Conservation (phyloP, 2,329 filamentous ascomycete genomes). For the Colletotrichum trifolii region DNA sequence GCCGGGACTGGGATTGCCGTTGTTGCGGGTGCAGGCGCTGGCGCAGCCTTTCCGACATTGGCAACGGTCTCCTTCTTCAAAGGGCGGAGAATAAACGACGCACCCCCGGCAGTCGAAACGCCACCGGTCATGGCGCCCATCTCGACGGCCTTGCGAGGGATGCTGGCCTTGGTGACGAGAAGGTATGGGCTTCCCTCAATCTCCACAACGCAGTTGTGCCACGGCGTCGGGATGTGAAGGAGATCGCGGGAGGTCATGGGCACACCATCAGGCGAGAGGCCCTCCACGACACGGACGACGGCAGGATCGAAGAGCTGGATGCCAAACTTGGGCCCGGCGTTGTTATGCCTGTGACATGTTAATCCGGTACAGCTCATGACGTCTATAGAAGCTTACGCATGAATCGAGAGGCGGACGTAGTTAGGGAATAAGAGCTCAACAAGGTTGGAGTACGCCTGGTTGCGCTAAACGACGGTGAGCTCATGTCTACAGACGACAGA, state of each 20-base stretch:
- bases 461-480: conserved; percentile 43
- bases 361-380: not conserved
- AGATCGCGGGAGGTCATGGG: conserved; percentile 39
- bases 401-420: conserved; percentile 59
- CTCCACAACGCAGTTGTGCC: conserved; percentile 54
- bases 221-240: conserved; percentile 53
- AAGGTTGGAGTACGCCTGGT: conserved; percentile 60
- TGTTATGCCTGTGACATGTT: conserved; percentile 44
- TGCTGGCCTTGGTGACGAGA: conserved; percentile 40
- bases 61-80: not conserved
- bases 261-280: conserved; percentile 42
- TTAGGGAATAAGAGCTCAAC: conserved; percentile 57
- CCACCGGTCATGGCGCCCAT: conserved; percentile 25
- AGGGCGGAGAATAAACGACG: conserved; percentile 20
- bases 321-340: conserved; percentile 55
- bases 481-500: not conserved
- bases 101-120: conserved; percentile 8
- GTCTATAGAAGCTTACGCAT: conserved; percentile 47
- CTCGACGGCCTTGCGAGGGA: conserved; percentile 31
- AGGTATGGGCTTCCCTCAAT: conserved; percentile 38
- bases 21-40: no score
- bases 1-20: not conserved
- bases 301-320: conserved; percentile 50
- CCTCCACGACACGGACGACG: conserved; percentile 45
- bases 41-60: not conserved